Conservation (phyloP, 192 early-diverging fungal genomes). For the Thamnidium elegans region DNA sequence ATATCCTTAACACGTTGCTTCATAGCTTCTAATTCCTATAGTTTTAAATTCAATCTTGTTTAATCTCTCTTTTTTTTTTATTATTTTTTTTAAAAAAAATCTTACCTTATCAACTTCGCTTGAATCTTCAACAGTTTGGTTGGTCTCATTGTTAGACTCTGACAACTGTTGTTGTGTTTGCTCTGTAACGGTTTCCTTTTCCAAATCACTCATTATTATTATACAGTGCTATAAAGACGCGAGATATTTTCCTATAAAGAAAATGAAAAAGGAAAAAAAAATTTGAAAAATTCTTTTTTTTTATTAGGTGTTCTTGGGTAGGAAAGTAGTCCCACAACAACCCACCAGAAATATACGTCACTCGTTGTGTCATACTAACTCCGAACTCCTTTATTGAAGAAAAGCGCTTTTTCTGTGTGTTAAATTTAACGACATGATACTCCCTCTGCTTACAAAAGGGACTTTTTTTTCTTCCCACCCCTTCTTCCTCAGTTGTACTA, state of each 20-base stretch:
- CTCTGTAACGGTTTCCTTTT: slow-evolving; percentile 15
- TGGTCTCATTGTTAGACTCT: neutral
- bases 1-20: slow-evolving; percentile 73
- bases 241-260: slow-evolving; percentile 1
- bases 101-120: slow-evolving; percentile 27
- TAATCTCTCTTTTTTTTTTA: neutral
- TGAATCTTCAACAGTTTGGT: slow-evolving; percentile 1
- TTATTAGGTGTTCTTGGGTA: neutral
- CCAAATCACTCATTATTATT: slow-evolving; percentile 20
- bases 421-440: too few relatives aligned
- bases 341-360: too few relatives aligned
- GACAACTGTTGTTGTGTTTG: slow-evolving; percentile 8
- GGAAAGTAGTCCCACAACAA: neutral
- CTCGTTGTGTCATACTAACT: too few relatives aligned
- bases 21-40: slow-evolving; percentile 78
- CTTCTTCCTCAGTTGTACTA: too few relatives aligned
- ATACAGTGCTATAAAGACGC: neutral
- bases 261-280: slow-evolving; percentile 7
- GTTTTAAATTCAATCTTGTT: neutral
- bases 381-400: too few relatives aligned
- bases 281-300: slow-evolving; percentile 4
- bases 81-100: neutral
- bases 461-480: too few relatives aligned
- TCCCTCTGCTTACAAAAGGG: too few relatives aligned
- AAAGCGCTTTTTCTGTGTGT: too few relatives aligned